Base-by-base conservation (phyloP, 2,329 filamentous ascomycete species). In the Beauveria scarabaeidicola region DNA sequence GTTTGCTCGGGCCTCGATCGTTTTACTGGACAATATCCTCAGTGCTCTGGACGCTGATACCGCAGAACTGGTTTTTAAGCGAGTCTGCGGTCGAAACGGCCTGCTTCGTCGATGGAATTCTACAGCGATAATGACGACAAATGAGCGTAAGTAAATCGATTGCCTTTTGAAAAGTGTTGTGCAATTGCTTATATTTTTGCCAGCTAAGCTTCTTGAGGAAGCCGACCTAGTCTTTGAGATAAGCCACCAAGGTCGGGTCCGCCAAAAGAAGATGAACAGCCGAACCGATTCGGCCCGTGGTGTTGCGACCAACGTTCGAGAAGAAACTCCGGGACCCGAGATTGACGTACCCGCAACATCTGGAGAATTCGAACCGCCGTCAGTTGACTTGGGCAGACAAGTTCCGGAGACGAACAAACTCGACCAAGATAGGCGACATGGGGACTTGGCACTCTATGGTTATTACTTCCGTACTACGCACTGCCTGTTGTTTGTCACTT, bases 11-110 rank as follows among this genome's bases (percentile, higher is more conserved):
- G 46, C 32, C 15, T 58, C 60, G 3, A 58, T 64, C 1, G 17
- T 63, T 5, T 3, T 64, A 15, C 40, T 64, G 0, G 63, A 64
- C 8, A 59, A 64, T 6, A 47, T 59, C 3, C 56, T 64, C 21
- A 64, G 61, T 21, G 56, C 63, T 21, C 36, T 64, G 3, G 63
- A 64, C n/a, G 52, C 43, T 1, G 25, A 32, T 5, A 64, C 63
- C 1, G 58, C 62, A 1, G 46, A 13, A 11, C 47, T 4, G 0
- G 41, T 64, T 13, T 11, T 58, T 0, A 5, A 46, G 1, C 58
- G 60, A 2, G 44, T 64, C 3, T 10, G 60, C 5, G 63, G 63
- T 2, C 32, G 36, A 0, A 38, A 57, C 9, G 64, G 64, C 1
- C 17, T 63, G 1, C 47, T 63, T 21, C 60, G 43, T 19, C 59